These are phyloP conservation scores for Xerocomellus dryophilus DNA, from an alignment of 768 basidiomycete species.

Conservation along the genomic window DNA sequence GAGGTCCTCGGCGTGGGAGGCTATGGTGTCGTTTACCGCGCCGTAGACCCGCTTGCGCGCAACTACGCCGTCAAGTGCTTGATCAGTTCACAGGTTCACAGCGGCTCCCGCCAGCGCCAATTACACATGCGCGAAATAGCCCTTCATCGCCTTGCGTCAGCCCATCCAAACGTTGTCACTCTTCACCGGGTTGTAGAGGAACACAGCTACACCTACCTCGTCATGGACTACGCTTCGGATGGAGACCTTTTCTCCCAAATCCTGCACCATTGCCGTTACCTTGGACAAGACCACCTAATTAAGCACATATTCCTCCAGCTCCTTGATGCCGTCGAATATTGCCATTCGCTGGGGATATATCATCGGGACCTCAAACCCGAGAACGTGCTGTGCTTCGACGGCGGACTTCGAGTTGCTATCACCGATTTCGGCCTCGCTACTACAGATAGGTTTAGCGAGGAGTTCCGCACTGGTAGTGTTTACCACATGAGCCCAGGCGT, in stretches of 20 bases:
- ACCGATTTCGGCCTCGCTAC: slow-evolving; percentile 97
- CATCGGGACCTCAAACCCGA: slow-evolving; percentile 98
- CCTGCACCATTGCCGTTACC: slow-evolving; percentile 65
- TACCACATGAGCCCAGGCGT: slow-evolving; percentile 96
- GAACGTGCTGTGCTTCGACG: slow-evolving; percentile 83
- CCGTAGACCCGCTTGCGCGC: slow-evolving; percentile 53
- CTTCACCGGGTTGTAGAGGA: slow-evolving; percentile 89
- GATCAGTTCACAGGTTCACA: slow-evolving; percentile 47
- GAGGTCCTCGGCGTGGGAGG: slow-evolving; percentile 90
- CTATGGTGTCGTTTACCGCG: slow-evolving; percentile 94
- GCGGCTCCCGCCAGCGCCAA: slow-evolving; percentile 54
- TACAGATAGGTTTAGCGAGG: slow-evolving; percentile 76
- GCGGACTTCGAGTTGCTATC: slow-evolving; percentile 74
- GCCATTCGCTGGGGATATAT: slow-evolving; percentile 88
- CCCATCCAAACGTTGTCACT: slow-evolving; percentile 79
- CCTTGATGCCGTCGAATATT: slow-evolving; percentile 89
- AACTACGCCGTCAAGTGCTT: slow-evolving; percentile 94
- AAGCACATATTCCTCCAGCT: slow-evolving; percentile 90
- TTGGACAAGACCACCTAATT: slow-evolving; percentile 82
- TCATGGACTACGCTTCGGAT: slow-evolving; percentile 90
- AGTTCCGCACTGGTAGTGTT: slow-evolving; percentile 95
- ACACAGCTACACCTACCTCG: slow-evolving; percentile 74
- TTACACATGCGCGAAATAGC: slow-evolving; percentile 88
- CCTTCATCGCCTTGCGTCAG: slow-evolving; percentile 71
- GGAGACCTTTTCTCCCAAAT: slow-evolving; percentile 95